Percentiles rank a stretch among this genome's conserved stretches.
phyloP scores from a whole-genome alignment of 75 land plant species.

The Gnetum montanum region DNA sequence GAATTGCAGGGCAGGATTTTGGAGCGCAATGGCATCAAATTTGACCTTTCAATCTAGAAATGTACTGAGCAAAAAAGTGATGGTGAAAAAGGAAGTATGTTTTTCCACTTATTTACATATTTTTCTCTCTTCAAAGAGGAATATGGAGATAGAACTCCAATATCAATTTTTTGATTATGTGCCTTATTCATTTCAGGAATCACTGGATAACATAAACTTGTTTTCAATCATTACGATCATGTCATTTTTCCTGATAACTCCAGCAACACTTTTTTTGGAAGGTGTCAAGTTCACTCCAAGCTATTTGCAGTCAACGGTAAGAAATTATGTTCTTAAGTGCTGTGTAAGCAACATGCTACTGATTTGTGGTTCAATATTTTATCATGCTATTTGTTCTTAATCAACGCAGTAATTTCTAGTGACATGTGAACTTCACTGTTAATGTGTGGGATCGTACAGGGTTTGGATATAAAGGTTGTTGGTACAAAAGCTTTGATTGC shows the following conservation, averaged over 20 bases:
- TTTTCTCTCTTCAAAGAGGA: not conserved
- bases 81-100: conserved; percentile 79
- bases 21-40: conserved; percentile 99
- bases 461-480: conserved; percentile 63
- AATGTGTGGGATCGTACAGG: no score
- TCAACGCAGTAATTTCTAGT: no score
- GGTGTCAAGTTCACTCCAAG: conserved; percentile 87
- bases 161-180: conserved; percentile 3
- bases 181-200: conserved; percentile 38
- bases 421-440: no score
- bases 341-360: no score
- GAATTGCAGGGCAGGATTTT: conserved; percentile 78
- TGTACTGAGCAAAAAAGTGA: conserved; percentile 93
- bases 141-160: not conserved
- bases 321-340: conserved; percentile 8
- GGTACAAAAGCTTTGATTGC: conserved; percentile 55
- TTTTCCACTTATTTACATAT: not conserved
- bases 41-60: conserved; percentile 88
- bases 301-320: conserved; percentile 56
- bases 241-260: conserved; percentile 72
- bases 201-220: conserved; percentile 80
- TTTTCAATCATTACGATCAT: conserved; percentile 82
- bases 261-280: conserved; percentile 55
- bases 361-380: conserved; percentile 10
- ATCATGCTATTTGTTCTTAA: no score